Conservation (phyloP, 2,329 filamentous ascomycete genomes). For the Neonectria faginata region DNA sequence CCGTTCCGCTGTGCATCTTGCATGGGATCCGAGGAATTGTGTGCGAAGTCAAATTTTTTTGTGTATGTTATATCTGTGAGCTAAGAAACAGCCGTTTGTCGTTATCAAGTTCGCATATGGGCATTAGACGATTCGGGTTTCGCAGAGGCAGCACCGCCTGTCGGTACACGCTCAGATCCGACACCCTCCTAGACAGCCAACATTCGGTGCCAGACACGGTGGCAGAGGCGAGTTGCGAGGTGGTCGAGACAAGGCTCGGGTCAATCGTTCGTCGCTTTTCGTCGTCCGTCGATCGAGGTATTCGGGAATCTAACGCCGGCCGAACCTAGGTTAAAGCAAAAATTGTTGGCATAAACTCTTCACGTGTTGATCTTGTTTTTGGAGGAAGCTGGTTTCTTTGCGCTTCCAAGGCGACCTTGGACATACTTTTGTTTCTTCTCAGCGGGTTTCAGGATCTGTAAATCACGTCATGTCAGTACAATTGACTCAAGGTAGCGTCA, state of each 20-base stretch:
- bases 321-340: conserved; percentile 89
- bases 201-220: conserved; percentile 45
- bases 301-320: conserved; percentile 79
- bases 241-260: conserved; percentile 42
- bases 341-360: conserved; percentile 67
- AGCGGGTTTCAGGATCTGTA: conserved; percentile 95
- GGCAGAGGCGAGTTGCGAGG: conserved; percentile 48
- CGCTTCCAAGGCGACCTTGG: conserved; percentile 75
- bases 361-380: conserved; percentile 40
- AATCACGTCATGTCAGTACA: conserved; percentile 24
- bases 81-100: conserved; percentile 58
- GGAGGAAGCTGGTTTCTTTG: conserved; percentile 44
- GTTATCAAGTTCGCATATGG: conserved; percentile 54
- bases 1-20: conserved; percentile 36
- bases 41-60: conserved; percentile 47
- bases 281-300: conserved; percentile 43
- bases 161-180: conserved; percentile 43
- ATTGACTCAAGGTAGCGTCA: neutral
- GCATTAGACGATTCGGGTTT: conserved; percentile 53
- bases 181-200: conserved; percentile 47
- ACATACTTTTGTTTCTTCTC: conserved; percentile 99
- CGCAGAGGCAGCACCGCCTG: conserved; percentile 46
- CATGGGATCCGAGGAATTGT: conserved; percentile 38
- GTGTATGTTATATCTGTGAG: conserved; percentile 56
- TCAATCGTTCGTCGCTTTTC: conserved; percentile 41